Evolutionary conservation across 2,329 filamentous ascomycete species (phyloP), one percentile per base, ranked within the genome.

Genomic region (Lecanicillium sp.): DNA sequence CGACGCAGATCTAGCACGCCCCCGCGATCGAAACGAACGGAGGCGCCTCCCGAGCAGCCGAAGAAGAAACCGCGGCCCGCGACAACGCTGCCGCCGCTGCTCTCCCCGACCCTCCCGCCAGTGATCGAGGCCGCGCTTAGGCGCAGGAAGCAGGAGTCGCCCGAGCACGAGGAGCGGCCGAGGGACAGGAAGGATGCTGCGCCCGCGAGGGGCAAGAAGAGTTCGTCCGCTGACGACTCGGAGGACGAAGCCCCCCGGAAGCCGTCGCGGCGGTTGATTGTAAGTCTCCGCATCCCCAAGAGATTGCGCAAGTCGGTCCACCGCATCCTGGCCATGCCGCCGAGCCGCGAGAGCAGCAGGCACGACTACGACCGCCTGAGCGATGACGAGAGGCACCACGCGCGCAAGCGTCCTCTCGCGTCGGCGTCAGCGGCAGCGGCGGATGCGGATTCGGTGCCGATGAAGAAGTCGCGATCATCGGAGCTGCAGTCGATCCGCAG

Each of bases 71-170:
- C 66, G 17, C 69, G 59, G 42, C 58, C 64, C 1, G 59, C 66
- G 0, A 27, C 61, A 8, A 64, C 63, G 39, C 60, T 80, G 21
- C 78, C 77, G 1, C 64, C 70, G 0, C 63, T 81, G 6, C 64
- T 81, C 10, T 81, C 78, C 0, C 78, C 78, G 0, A 81, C 77
- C 0, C 59, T 81, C 6, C 78, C 78, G 1, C 65, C 74, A 0
- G 59, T 72, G 15, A 62, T 81, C 0, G 74, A 80, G 51, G 71
- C 69, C 49, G 70, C 71, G 24, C 60, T 75, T 14, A 65, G 63
- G 14, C 66, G 61, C 10, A 47, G 35, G 38, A 49, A 51, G 21
- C 39, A 43, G 26, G 49, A 14, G n/a, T 49, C 49, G 4, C 35
- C 37, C 12, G 46, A 50, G 17, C 44, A 46, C 21, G 33, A 46